phyloP scores from a whole-genome alignment of 805 yeast genomes.

The Zygosaccharomyces gambellarensis region DNA sequence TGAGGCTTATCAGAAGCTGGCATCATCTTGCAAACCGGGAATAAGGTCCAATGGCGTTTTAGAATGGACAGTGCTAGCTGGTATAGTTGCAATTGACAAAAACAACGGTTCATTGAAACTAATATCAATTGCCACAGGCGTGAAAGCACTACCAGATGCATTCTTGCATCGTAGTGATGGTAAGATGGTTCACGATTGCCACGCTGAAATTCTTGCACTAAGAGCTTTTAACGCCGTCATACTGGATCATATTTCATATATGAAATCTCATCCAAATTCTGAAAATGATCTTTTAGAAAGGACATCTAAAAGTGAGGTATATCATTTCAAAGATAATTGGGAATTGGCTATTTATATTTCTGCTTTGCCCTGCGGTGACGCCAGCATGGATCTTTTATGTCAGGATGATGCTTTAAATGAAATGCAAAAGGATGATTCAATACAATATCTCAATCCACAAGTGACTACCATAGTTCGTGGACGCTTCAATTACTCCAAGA shows the following conservation, averaged over 20 bases:
- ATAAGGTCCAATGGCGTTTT: slow-evolving; percentile 54
- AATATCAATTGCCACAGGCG: slow-evolving; percentile 69
- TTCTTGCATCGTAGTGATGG: slow-evolving; percentile 47
- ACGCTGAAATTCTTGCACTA: slow-evolving; percentile 78
- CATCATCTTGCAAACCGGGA: slow-evolving; percentile 51
- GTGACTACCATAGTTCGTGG: slow-evolving; percentile 49
- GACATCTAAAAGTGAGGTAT: slow-evolving; percentile 16
- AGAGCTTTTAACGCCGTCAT: slow-evolving; percentile 64
- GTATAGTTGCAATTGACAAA: slow-evolving; percentile 47
- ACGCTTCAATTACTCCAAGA: slow-evolving; percentile 47
- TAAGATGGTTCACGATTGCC: slow-evolving; percentile 72
- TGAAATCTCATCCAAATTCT: neutral
- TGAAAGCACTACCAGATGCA: slow-evolving; percentile 65
- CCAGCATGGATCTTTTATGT: slow-evolving; percentile 50
- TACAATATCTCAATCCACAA: slow-evolving; percentile 27
- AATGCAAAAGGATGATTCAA: slow-evolving; percentile 16
- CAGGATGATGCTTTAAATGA: slow-evolving; percentile 15
- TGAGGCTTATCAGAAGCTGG: slow-evolving; percentile 31
- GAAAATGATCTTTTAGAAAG: slow-evolving; percentile 12
- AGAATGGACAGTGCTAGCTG: slow-evolving; percentile 86
- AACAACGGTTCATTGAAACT: slow-evolving; percentile 28
- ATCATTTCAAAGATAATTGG: slow-evolving; percentile 35
- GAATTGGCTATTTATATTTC: slow-evolving; percentile 59
- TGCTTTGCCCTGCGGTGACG: slow-evolving; percentile 89
- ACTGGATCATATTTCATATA: slow-evolving; percentile 41